phyloP scores from a whole-genome alignment of 2,329 filamentous ascomycete species.

The Conoideocrella luteorostrata region DNA sequence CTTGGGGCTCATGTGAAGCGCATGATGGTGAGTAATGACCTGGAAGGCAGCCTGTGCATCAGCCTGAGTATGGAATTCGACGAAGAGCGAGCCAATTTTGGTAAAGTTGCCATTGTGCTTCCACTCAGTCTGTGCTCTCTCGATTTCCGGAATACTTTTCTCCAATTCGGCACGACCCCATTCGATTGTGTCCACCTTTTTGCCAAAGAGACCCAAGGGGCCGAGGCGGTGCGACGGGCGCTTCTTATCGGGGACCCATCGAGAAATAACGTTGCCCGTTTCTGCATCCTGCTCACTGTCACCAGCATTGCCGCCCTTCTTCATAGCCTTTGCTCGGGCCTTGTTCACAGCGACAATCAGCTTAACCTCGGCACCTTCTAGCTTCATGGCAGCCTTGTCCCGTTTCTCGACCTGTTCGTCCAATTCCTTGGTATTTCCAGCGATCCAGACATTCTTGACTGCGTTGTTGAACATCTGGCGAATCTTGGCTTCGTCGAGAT shows the following conservation, averaged over 20 bases:
- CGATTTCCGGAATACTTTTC: conserved; percentile 57
- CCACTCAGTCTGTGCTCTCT: conserved; percentile 57
- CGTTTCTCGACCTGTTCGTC: conserved; percentile 72
- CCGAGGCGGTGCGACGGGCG: conserved; percentile 64
- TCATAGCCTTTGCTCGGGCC: conserved; percentile 26
- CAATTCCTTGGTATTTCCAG: conserved; percentile 66
- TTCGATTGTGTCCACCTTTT: conserved; percentile 76
- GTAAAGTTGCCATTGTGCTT: conserved; percentile 53
- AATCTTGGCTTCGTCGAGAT: conserved; percentile 67
- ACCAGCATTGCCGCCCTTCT: conserved; percentile 21
- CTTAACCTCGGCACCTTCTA: conserved; percentile 77
- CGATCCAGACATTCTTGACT: conserved; percentile 80
- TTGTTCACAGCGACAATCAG: conserved; percentile 59
- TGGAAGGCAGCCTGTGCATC: conserved; percentile 85
- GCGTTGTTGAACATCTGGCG: conserved; percentile 70
- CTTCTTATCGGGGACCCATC: conserved; percentile 61
- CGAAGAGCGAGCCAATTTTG: conserved; percentile 72
- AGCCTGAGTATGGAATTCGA: conserved; percentile 78
- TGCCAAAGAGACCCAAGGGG: conserved; percentile 56
- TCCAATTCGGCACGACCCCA: conserved; percentile 60
- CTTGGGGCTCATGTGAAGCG: conserved; percentile 76
- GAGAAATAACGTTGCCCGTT: conserved; percentile 56
- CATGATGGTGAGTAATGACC: conserved; percentile 71
- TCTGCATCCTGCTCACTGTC: conserved; percentile 52
- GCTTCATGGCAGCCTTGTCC: conserved; percentile 65